Evolutionary conservation across 2,329 filamentous ascomycete species (phyloP).

Genomic region (Colletotrichum sp.): DNA sequence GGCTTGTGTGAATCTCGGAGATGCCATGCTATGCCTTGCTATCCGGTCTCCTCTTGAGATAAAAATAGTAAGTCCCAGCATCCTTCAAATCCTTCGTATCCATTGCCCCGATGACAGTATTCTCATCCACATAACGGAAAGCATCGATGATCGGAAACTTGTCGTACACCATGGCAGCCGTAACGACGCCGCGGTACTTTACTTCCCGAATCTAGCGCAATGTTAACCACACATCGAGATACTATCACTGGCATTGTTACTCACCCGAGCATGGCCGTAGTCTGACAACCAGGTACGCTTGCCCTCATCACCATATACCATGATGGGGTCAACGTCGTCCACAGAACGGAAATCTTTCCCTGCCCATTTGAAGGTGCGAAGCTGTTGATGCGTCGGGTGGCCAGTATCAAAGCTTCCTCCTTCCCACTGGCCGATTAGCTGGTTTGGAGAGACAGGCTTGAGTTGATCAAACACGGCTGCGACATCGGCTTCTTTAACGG

Average conservation of each 20-base stretch:
- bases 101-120: conserved; percentile 31
- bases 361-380: conserved; percentile 31
- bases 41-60: conserved; percentile 9
- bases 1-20: accelerated
- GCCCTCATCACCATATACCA: conserved; percentile 23
- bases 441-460: conserved; percentile 25
- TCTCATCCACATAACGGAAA: conserved; percentile 31
- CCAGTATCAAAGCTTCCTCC: conserved; percentile 30
- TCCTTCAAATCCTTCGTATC: conserved; percentile 22
- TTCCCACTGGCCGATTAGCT: conserved; percentile 32
- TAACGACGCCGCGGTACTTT: conserved; percentile 26
- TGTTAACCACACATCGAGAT: background rate
- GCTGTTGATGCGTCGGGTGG: conserved; percentile 25
- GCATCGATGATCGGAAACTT: conserved; percentile 32
- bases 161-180: conserved; percentile 34
- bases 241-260: background rate
- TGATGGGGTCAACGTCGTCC: conserved; percentile 35
- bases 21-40: background rate
- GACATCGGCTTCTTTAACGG: background rate
- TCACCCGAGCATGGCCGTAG: conserved; percentile 17
- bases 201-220: conserved; percentile 26
- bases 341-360: conserved; percentile 32
- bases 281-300: conserved; percentile 8
- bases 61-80: conserved; percentile 29
- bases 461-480: conserved; percentile 22